These are phyloP conservation scores for Eucalyptus camaldulensis DNA, from an alignment of 345 rosid species.

Conservation along the genomic window DNA sequence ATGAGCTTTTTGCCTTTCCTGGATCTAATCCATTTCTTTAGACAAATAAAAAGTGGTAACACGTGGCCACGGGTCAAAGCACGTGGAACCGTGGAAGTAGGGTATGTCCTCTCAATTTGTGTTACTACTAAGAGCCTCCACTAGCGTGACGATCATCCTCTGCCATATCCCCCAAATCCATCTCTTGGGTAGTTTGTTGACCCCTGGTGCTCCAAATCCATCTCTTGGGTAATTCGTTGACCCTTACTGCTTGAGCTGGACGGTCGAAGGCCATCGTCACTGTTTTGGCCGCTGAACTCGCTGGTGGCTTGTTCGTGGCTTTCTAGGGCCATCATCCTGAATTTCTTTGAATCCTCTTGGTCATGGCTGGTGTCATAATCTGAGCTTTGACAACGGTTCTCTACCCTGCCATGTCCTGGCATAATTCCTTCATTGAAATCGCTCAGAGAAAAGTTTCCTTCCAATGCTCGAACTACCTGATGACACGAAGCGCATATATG, in stretches of 20 bases:
- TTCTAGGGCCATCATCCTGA: slow-evolving; percentile 61
- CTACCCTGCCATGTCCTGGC: slow-evolving; percentile 33
- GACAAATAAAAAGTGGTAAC: not conserved
- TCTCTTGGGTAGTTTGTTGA: slow-evolving; percentile 25
- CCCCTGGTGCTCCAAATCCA: slow-evolving; percentile 19
- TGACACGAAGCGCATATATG: not conserved
- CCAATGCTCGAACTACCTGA: slow-evolving; percentile 80
- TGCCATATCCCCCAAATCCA: slow-evolving; percentile 10
- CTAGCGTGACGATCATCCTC: not conserved
- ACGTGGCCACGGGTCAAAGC: not conserved
- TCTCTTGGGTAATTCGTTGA: slow-evolving; percentile 31
- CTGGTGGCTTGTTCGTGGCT: slow-evolving; percentile 40
- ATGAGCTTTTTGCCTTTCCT: not conserved
- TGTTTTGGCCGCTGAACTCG: slow-evolving; percentile 35
- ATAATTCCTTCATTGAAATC: slow-evolving; percentile 47
- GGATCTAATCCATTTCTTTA: not conserved
- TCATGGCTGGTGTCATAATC: slow-evolving; percentile 55
- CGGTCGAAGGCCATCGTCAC: slow-evolving; percentile 29
- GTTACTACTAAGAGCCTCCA: not conserved
- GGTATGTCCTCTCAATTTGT: not conserved
- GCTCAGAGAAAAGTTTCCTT: slow-evolving; percentile 52
- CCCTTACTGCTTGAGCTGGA: slow-evolving; percentile 60
- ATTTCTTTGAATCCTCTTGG: slow-evolving; percentile 52
- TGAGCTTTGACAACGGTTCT: slow-evolving; percentile 26
- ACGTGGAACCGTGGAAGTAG: not conserved